These are phyloP conservation scores for Fusarium sambucinum DNA, from an alignment of 2,329 filamentous ascomycete species.

Conservation along the genomic window DNA sequence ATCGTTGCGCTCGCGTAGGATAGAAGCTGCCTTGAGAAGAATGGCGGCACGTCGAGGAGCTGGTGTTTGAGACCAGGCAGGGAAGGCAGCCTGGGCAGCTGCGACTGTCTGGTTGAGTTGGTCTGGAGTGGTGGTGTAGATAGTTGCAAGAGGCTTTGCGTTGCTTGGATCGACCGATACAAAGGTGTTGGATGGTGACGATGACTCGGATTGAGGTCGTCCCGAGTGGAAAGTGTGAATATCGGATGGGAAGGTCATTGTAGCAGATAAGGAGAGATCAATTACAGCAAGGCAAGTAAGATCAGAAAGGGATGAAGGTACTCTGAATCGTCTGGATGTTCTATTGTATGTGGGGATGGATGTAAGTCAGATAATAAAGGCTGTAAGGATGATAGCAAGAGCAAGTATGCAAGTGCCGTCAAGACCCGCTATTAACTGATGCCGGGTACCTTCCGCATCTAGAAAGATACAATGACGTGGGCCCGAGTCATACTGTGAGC, in stretches of 20 bases:
- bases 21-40: conserved; percentile 78
- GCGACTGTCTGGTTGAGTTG: conserved; percentile 79
- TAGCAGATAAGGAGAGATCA: not conserved
- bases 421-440: conserved; percentile 14
- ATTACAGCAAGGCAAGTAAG: not conserved
- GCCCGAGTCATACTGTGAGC: conserved; percentile 18
- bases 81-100: conserved; percentile 78
- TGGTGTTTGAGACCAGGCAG: conserved; percentile 80
- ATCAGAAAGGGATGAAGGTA: not conserved
- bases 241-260: conserved; percentile 54
- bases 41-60: conserved; percentile 81
- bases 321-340: conserved; percentile 2
- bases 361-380: conserved; percentile 26
- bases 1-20: conserved; percentile 82
- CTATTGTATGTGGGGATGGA: conserved; percentile 9
- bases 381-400: conserved; percentile 9
- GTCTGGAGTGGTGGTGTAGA: conserved; percentile 74
- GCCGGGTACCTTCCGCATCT: conserved; percentile 30
- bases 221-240: conserved; percentile 81
- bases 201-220: conserved; percentile 68
- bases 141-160: conserved; percentile 74
- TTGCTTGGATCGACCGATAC: conserved; percentile 80
- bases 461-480: conserved; percentile 25
- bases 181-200: conserved; percentile 72
- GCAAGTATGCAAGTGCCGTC: conserved; percentile 1